Conservation (phyloP, 2,329 filamentous ascomycete species). For the Huntiella moniliformis region DNA sequence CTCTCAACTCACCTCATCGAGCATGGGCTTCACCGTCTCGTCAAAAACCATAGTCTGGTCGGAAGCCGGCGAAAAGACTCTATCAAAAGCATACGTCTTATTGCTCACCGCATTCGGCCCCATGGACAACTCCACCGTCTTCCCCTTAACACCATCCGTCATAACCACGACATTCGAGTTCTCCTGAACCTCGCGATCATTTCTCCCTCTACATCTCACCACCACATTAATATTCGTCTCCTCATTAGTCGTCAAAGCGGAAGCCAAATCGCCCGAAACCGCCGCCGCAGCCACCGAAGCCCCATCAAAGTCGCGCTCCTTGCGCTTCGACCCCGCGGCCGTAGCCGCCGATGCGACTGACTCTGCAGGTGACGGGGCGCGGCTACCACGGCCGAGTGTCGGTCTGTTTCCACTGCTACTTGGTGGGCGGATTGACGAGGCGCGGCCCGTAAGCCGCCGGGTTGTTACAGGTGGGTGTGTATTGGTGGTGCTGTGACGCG, state of each 20-base stretch:
- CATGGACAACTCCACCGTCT: conserved; percentile 72
- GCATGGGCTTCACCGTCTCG: conserved; percentile 78
- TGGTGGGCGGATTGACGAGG: conserved; percentile 6
- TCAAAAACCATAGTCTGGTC: conserved; percentile 91
- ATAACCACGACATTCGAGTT: conserved; percentile 86
- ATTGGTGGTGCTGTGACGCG: too few species aligned
- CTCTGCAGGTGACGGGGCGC: conserved; percentile 49
- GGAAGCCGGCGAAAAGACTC: conserved; percentile 86
- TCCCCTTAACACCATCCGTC: conserved; percentile 76
- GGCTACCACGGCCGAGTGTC: conserved; percentile 12
- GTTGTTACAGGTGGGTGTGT: neutral
- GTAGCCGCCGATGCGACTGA: conserved; percentile 39
- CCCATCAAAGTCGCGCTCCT: conserved; percentile 65
- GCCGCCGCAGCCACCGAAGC: too few species aligned
- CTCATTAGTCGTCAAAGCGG: conserved; percentile 34
- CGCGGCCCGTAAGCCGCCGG: conserved; percentile 10
- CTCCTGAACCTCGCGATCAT: conserved; percentile 78
- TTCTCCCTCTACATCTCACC: conserved; percentile 81
- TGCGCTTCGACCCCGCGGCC: conserved; percentile 50
- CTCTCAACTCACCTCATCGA: conserved; percentile 55
- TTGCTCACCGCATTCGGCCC: conserved; percentile 82
- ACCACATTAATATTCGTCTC: conserved; percentile 98
- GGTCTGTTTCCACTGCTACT: neutral
- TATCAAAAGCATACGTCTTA: conserved; percentile 92
- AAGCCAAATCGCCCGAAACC: conserved; percentile 20